phyloP scores from a whole-genome alignment of 202 grass and related monocot genomes.

The Hordeum pubiflorum region DNA sequence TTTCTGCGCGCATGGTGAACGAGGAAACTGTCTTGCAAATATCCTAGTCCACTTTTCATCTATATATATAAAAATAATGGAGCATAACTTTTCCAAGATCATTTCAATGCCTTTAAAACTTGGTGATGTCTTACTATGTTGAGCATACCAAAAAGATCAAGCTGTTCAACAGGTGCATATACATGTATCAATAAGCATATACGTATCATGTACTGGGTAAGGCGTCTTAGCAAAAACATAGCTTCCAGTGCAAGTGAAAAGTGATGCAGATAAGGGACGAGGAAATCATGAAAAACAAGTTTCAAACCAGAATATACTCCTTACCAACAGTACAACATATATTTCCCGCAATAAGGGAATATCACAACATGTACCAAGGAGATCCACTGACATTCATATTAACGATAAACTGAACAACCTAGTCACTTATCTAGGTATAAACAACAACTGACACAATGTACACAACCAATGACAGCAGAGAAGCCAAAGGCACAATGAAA shows the following conservation, averaged over 20 bases:
- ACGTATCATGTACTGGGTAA: neutral
- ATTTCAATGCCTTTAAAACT: neutral
- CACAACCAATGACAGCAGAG: neutral
- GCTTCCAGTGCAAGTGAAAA: slow-evolving; percentile 28
- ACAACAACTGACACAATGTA: neutral
- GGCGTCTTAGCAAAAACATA: slow-evolving; percentile 3
- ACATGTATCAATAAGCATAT: neutral
- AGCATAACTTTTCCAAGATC: neutral
- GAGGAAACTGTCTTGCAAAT: neutral
- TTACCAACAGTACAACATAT: neutral
- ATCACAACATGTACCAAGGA: neutral
- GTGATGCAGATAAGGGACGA: neutral
- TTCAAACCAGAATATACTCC: neutral
- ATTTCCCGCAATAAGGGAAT: neutral
- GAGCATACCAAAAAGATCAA: no score
- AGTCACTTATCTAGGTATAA: neutral
- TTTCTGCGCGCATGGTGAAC: neutral
- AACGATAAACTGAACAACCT: neutral
- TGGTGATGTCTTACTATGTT: neutral
- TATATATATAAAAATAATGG: no score
- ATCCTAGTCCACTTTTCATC: neutral
- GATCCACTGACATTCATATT: neutral
- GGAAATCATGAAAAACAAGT: slow-evolving; percentile 28
- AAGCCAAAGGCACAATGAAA: neutral
- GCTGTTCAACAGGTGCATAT: neutral